Evolutionary conservation across 495 filamentous ascomycete species (phyloP).

Genomic region (Xylaria castorea): DNA sequence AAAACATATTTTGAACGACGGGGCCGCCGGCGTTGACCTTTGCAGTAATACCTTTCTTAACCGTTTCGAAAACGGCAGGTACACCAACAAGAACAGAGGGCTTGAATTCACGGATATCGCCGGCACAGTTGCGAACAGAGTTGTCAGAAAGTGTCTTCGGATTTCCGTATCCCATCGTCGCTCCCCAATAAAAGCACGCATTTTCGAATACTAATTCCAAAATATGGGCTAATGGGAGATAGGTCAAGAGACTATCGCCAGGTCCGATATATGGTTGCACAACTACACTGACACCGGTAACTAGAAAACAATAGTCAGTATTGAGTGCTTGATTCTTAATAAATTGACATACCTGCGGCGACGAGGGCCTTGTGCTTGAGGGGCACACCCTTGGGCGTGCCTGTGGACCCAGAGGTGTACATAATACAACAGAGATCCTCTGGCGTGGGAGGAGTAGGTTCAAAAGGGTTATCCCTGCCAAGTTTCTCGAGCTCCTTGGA

Average conservation of each 20-base stretch:
- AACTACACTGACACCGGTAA: constrained; percentile 86
- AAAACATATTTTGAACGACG: constrained; percentile 84
- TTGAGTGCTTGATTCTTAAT: constrained; percentile 21
- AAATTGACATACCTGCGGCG: constrained; percentile 71
- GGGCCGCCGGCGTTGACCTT: constrained; percentile 80
- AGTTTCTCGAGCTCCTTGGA: constrained; percentile 84
- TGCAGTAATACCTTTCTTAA: constrained; percentile 94
- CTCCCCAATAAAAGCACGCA: constrained; percentile 89
- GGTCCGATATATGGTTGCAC: constrained; percentile 85
- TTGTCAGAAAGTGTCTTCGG: constrained; percentile 89
- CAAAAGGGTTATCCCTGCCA: constrained; percentile 82
- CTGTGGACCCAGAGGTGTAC: constrained; percentile 99
- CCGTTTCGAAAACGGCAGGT: constrained; percentile 95
- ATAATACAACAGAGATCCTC: constrained; percentile 98
- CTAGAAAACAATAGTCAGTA: constrained; percentile 47
- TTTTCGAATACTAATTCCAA: constrained; percentile 98
- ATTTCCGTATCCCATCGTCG: constrained; percentile 97
- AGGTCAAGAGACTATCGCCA: constrained; percentile 87
- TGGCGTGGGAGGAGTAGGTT: constrained; percentile 77
- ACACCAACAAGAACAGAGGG: constrained; percentile 94
- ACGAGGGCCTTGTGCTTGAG: constrained; percentile 89
- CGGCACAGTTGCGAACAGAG: constrained; percentile 91
- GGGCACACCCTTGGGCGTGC: constrained; percentile 93
- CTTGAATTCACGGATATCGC: constrained; percentile 92
- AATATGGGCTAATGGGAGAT: constrained; percentile 93